Conservation (phyloP, 257 asterid genomes). For the Echites panduratus region DNA sequence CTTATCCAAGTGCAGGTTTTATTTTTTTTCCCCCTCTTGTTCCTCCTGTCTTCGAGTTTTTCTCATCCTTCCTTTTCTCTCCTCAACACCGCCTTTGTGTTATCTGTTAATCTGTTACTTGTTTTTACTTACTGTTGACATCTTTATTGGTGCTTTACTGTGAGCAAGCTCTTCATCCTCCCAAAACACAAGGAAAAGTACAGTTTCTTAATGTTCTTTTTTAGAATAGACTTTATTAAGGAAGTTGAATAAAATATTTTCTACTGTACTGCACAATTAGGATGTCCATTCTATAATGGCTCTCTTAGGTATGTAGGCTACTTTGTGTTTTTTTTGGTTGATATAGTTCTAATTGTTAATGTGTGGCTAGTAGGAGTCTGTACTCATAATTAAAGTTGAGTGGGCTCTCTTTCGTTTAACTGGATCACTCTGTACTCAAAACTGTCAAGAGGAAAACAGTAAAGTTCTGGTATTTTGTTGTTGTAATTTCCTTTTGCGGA, state of each 20-base stretch:
- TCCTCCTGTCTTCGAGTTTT: not conserved
- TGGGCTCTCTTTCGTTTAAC: not conserved
- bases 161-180: not conserved
- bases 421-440: not conserved
- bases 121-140: not conserved
- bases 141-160: not conserved
- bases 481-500: not conserved
- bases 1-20: constrained; percentile 87
- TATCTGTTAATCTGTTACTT: not conserved
- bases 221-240: not conserved
- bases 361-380: not conserved
- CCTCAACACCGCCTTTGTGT: not conserved
- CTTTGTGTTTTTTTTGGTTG: not conserved
- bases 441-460: not conserved
- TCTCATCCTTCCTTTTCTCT: not conserved
- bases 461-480: not conserved
- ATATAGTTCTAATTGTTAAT: not conserved
- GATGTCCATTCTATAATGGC: not conserved
- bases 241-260: no score
- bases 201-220: no score
- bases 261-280: not conserved
- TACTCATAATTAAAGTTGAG: not conserved
- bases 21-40: not conserved
- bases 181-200: not conserved
- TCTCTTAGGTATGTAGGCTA: not conserved